Base-by-base conservation (phyloP, 306 rosid species). In the Purshia tridentata region DNA sequence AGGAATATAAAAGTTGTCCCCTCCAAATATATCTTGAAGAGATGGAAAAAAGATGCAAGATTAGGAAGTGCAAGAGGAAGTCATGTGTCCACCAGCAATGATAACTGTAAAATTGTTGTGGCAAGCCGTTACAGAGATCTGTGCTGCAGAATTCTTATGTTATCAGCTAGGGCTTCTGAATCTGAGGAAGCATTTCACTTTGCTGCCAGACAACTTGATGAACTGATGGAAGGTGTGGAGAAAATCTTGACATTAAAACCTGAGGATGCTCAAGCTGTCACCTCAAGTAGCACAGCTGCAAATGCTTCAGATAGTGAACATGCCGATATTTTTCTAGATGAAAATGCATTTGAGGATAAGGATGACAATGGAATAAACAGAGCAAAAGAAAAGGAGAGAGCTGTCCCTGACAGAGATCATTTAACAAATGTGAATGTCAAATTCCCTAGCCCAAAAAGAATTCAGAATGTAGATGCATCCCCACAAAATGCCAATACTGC, bases 21-120 rank as follows among this genome's bases (percentile, higher is more conserved):
- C 48, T 51, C 85, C 78, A 68, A 7, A 76, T 86, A 89, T 69
- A 73, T 84, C 72, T 76, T 73, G 77, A 78, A 85, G 84, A 85
- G 95, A 78, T 89, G 95, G 91, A 82, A 83, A 56, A 82, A 64
- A 78, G 77, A 81, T 61, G 88, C 85, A 67, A 84, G 91, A 68
- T 70, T 81, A 78, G 80, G 77, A 76, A 70, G 61, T 60, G 64
- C 53, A 67, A 72, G 75, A 79, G 85, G 66, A 39, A 52, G 65
- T 77, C 52, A 55, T 16, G 70, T 80, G 73, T 68, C 71, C 57
- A 16, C 84, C 49, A 54, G 52, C 46, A 77, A 58, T 59, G 86
- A 84, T 54, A 80, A 76, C 70, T 88, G 83, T 35, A 84, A 81
- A 79, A 65, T 65, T 72, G 51, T 67, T 58, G 77, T 76, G 23